These are phyloP conservation scores for Trichoderma sp. DNA, from an alignment of 2,329 filamentous ascomycete species.

Conservation along the genomic window DNA sequence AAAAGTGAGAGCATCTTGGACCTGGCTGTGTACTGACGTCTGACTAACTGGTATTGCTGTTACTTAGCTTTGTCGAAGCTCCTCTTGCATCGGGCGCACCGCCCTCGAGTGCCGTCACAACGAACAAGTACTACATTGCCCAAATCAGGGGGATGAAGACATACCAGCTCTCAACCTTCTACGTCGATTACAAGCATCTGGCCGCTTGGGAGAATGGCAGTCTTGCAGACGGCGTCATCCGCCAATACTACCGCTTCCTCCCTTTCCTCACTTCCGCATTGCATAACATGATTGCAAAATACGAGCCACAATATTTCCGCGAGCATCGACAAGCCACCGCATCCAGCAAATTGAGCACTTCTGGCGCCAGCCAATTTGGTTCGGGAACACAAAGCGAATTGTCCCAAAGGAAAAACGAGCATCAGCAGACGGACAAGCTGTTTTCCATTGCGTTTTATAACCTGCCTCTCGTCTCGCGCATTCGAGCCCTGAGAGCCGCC, in stretches of 20 bases:
- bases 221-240: constrained; percentile 79
- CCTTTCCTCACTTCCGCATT: constrained; percentile 86
- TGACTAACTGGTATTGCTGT: neutral
- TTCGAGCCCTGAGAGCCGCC: constrained; percentile 79
- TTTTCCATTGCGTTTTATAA: constrained; percentile 95
- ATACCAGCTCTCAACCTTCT: constrained; percentile 77
- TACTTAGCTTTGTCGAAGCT: constrained; percentile 62
- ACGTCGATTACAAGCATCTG: constrained; percentile 84
- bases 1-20: constrained; percentile 52
- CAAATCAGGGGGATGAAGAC: constrained; percentile 75
- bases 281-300: constrained; percentile 90
- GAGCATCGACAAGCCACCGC: constrained; percentile 83
- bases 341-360: constrained; percentile 67
- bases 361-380: constrained; percentile 60
- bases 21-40: neutral
- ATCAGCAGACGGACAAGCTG: constrained; percentile 95
- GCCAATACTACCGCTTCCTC: constrained; percentile 91
- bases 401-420: constrained; percentile 75
- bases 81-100: constrained; percentile 60
- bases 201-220: constrained; percentile 72
- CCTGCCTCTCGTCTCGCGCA: constrained; percentile 77
- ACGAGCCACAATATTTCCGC: constrained; percentile 90
- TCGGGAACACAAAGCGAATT: constrained; percentile 63
- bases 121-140: constrained; percentile 80
- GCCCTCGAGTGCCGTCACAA: constrained; percentile 66